Evolutionary conservation across 345 rosid genomes (phyloP), one percentile per base, ranked within the genome.

Genomic region (Corchorus olitorius): DNA sequence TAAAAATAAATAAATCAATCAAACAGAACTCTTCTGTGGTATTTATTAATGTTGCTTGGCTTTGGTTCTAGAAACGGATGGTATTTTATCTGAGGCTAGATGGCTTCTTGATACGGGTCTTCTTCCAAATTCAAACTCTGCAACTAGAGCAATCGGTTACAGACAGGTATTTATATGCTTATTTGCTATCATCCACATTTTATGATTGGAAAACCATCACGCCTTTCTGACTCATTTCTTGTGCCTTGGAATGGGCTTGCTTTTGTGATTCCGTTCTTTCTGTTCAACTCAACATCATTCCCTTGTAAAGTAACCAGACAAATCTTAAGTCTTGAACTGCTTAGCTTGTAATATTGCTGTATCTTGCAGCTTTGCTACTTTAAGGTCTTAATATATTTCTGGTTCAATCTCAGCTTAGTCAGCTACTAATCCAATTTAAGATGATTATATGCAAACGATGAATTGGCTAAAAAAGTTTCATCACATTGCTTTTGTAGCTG

Each of bases 101-200:
- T 87, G 93, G 93, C 99, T 93, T 80, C 96, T 94, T 70, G 93
- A 94, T 74, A 52, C 43, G 45, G 96, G 98, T 78, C 91, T 93
- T 79, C 92, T 85, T 76, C 99, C 98, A 75, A 89, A 89, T 84
- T 79, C 98, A 62, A 91, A 86, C 70, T 83, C 98, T 77, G 90
- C 99, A 77, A 94, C 97, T 78, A 88, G 98, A 77, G 98, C 99
- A 75, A 91, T 93, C 83, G 99, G 98, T 65, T 94, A 93, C 68
- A 89, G 89, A 87, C 99, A 92, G 84, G 74, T 70, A 5, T 33
- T 22, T 10, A n/a, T 65, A 19, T 65, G 53, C 16, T 8, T 20
- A 20, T 46, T 1, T n/a, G 0, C 48, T 2, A 6, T 33, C 11
- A 52, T 70, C 52, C 17, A 34, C 35, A 17, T 70, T 16, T 50